Evolutionary conservation across 2,329 filamentous ascomycete genomes (phyloP), one percentile per base, ranked within the genome.

Genomic region (Calcarisporium arbuscula): DNA sequence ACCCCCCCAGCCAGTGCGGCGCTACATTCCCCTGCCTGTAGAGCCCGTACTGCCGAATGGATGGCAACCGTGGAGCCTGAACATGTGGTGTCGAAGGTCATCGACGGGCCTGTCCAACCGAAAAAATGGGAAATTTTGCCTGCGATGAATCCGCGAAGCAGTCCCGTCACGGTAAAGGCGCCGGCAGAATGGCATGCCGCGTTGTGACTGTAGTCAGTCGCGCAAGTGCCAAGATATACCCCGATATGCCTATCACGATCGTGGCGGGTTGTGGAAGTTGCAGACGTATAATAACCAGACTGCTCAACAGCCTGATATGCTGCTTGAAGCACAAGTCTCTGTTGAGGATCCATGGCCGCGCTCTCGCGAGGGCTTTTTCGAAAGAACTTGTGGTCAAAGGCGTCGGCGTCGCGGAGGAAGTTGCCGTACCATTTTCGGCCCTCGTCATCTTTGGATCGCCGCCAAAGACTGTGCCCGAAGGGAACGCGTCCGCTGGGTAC

Each of bases 341-440:
- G 59, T 37, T 64, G 58, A 8, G 63, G 63, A 39, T 67, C 63
- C 44, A 58, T 61, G 5, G 56, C 44, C 11, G 47, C 47, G n/a
- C 49, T 52, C 49, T 65, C 61, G 4, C 54, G 51, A 6, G 56
- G 44, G 12, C 44, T 54, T n/a, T 57, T 58, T 19, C 54, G 52
- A 50, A 68, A 68, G 50, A 67, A 68, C 2, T 47, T 41, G 18
- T 60, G 47, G 40, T 68, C 64, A 34, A 64, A 64, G 2, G 38
- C 34, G 19, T 49, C 46, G 7, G 32, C 22, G 10, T 46, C 38
- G 6, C 46, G 29, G 11, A 52, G 34, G 19, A 53, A 49, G 31
- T 50, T 54, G 1, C 45, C 51, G 18, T 32, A 47, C 40, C 40
- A 44, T 21, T 39, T 44, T n/a, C 28, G 30, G 2, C 40, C 23